These are phyloP conservation scores for Podospora tetraspora DNA, from an alignment of 495 filamentous ascomycete genomes.

Conservation along the genomic window DNA sequence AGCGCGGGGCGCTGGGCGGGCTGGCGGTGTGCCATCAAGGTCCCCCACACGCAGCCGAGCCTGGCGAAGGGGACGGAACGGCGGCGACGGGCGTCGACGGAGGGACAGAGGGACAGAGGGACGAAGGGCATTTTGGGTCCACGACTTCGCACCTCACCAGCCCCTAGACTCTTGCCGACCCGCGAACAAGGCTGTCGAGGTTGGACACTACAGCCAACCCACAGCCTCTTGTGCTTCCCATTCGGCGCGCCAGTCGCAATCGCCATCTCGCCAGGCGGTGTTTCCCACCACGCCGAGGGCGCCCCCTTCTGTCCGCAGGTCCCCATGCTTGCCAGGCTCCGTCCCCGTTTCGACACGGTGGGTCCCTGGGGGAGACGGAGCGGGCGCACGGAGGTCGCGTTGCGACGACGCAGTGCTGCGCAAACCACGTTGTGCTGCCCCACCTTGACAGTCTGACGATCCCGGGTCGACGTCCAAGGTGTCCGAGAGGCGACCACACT, in stretches of 20 bases:
- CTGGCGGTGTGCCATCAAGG: conserved; percentile 24
- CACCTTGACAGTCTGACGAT: conserved; percentile 25
- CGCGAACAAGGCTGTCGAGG: neutral
- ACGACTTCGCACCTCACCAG: neutral
- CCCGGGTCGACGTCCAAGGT: conserved; percentile 26
- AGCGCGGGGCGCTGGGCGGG: neutral
- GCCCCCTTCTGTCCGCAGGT: neutral
- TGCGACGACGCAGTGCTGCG: neutral
- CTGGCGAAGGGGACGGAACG: neutral
- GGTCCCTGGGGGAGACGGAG: neutral
- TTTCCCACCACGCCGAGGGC: neutral
- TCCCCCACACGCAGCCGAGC: conserved; percentile 9
- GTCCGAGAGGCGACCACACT: conserved; percentile 23
- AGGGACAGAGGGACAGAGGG: neutral
- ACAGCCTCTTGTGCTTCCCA: too few species aligned
- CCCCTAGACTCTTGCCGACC: neutral
- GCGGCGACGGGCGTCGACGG: neutral
- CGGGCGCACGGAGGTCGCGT: conserved; percentile 8
- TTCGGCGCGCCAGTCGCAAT: neutral
- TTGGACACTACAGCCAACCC: too few species aligned
- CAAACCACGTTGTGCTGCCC: conserved; percentile 19
- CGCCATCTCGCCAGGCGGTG: neutral
- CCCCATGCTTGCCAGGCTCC: neutral
- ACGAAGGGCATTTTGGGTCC: neutral
- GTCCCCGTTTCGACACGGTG: conserved; percentile 15